Base-by-base conservation (phyloP, 805 yeast species). In the Pachysolen tannophilus region DNA sequence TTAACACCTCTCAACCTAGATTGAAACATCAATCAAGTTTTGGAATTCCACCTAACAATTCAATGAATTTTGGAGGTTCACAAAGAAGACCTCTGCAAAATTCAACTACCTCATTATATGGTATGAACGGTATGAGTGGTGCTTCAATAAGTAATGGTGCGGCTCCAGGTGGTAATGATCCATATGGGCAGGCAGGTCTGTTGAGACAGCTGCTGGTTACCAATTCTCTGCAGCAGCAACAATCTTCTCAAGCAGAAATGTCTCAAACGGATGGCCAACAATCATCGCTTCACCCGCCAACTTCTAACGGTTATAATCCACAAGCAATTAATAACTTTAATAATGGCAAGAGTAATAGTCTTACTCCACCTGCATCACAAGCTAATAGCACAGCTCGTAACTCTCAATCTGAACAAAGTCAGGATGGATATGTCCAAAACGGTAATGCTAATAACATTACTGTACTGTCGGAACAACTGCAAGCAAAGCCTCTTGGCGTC, bases 61-160 rank as follows among this genome's bases (percentile, higher is more conserved):
- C 13, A 43, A 43, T 23, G 44, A 42, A 6, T 23, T 23, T 23
- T 7, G 13, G 13, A 11, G 26, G 26, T 8, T 11, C 26, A 11
- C 26, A 23, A 14, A 42, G 49, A 33, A 41, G 49, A 32, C 33
- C 47, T 9, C 50, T 44, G 26, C 26, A 23, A 23, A 11, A 23
- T n/a, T n/a, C n/a, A n/a, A n/a, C n/a, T n/a, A n/a, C n/a, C n/a
- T n/a, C n/a, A n/a, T n/a, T n/a, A n/a, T n/a, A n/a, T n/a, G n/a
- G n/a, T n/a, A n/a, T n/a, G n/a, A n/a, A n/a, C n/a, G 49, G 47
- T 16, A 45, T 43, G 26, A 48, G 42, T 32, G 35, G 32, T 35
- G 30, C 32, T 25, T 27, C 44, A 35, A 37, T 32, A 38, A 38
- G 43, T 37, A 23, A 43, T 25, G 26, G 38, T 32, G 33, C 30